Evolutionary conservation across 805 yeast genomes (phyloP), one percentile per base, ranked within the genome.

Genomic region (Cyberlindnera misumaiensis): DNA sequence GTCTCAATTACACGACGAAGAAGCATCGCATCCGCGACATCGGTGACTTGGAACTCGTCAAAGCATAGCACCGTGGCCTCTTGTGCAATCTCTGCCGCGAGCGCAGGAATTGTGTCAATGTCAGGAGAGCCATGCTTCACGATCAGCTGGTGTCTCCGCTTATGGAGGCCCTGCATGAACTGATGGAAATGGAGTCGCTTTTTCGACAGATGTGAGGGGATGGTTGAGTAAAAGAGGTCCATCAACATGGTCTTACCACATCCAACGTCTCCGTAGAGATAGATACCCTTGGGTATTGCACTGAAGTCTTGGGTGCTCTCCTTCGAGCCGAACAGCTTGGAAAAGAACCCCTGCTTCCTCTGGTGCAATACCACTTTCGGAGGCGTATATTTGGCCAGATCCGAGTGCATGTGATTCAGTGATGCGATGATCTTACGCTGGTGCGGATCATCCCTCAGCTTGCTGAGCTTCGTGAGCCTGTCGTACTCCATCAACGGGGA

Each of bases 171-270:
- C 58, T 93, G 97, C 97, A 93, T 93, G 60, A 93, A 93, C 50
- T 88, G 95, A 61, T 93, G 98, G 68, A 93, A 93, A 60, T 93
- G 98, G 34, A 90, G 68, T 47, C 98, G 71, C 50, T 69, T 73
- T 53, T 88, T 87, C 11, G 90, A 73, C 42, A 93, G 65, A 55
- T 83, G 85, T 0, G 61, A 36, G 0, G 97, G 97, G 13, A 90
- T 73, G 0, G 96, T 86, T 15, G 75, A 67, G 62, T 89, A 93
- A 53, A 93, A 93, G 48, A 93, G 67, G 60, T 93, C 97, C 97
- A 93, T 90, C 43, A 93, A 67, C 97, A 93, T 90, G 7, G 98
- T 93, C 57, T 93, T 90, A 4, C 98, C 98, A 61, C 97, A 89
- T 2, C 98, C 98, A 31, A 93, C 98, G 59, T 93, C 97, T 16